phyloP scores from a whole-genome alignment of 2,329 filamentous ascomycete species.

The Pseudocercospora ulei region DNA sequence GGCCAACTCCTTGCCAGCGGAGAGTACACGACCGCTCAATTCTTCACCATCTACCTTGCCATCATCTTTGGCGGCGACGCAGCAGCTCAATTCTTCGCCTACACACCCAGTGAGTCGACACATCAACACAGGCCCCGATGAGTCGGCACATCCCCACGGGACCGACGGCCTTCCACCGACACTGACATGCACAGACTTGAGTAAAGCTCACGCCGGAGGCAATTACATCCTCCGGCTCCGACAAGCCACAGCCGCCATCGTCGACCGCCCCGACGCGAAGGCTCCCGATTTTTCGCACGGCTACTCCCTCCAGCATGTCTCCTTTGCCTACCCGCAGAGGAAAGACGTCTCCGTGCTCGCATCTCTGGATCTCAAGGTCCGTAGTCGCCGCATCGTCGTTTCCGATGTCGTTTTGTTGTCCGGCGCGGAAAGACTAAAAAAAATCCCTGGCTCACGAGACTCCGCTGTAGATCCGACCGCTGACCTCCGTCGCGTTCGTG shows the following conservation, averaged over 20 bases:
- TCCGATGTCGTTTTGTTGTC: neutral
- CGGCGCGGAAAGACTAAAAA: neutral
- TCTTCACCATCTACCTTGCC: constrained; percentile 50
- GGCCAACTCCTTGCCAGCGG: constrained; percentile 24
- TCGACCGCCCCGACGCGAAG: neutral
- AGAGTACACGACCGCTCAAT: constrained; percentile 35
- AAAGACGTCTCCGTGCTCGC: neutral
- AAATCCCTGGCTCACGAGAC: constrained; percentile 1
- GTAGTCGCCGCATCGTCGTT: neutral
- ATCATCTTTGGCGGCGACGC: constrained; percentile 50
- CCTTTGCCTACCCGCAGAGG: neutral
- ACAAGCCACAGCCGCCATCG: constrained; percentile 1
- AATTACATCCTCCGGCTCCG: constrained; percentile 2
- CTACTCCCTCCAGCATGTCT: neutral
- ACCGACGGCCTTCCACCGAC: neutral
- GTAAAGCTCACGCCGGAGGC: constrained; percentile 1
- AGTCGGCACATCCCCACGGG: too few species aligned
- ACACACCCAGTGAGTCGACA: constrained; percentile 3
- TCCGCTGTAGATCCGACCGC: neutral
- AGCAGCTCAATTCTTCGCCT: constrained; percentile 2
- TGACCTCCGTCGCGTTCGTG: constrained; percentile 40
- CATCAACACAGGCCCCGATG: too few species aligned
- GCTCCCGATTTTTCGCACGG: neutral
- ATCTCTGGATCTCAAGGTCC: neutral
- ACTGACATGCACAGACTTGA: neutral